Conservation (phyloP, 805 yeast species). For the Yamadazyma takamatsuzukensis region DNA sequence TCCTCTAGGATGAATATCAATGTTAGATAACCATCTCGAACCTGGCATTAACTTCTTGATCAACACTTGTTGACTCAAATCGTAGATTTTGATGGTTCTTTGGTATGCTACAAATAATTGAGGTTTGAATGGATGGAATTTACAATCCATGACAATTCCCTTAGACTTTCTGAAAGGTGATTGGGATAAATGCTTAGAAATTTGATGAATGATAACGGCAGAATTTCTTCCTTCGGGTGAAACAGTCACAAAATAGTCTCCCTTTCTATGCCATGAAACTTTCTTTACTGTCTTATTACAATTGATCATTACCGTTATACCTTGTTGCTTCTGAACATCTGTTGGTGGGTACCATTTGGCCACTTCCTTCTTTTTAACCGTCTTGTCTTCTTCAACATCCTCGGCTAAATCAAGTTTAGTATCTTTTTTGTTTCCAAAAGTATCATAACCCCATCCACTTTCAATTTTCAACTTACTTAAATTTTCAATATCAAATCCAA, state of each 20-base stretch:
- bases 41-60: constrained; percentile 89
- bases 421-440: constrained; percentile 49
- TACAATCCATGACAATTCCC: constrained; percentile 94
- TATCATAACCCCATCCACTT: constrained; percentile 86
- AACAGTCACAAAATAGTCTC: constrained; percentile 95
- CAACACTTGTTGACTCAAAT: constrained; percentile 79
- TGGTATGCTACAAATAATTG: constrained; percentile 92
- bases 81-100: constrained; percentile 86
- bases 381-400: constrained; percentile 34
- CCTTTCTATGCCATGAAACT: constrained; percentile 93
- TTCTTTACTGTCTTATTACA: constrained; percentile 67
- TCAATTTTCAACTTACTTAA: constrained; percentile 75
- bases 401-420: constrained; percentile 35
- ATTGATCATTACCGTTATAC: constrained; percentile 71
- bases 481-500: constrained; percentile 85
- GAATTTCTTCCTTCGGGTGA: constrained; percentile 89
- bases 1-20: constrained; percentile 95
- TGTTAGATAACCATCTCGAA: constrained; percentile 87
- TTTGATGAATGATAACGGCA: constrained; percentile 89
- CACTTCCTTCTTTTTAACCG: constrained; percentile 44
- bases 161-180: constrained; percentile 91
- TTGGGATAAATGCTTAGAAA: constrained; percentile 91
- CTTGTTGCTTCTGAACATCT: constrained; percentile 53
- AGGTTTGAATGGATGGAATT: constrained; percentile 95
- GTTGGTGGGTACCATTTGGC: constrained; percentile 84